Evolutionary conservation across 176 grass and related monocot genomes (phyloP).

Genomic region (Zizania latifolia): DNA sequence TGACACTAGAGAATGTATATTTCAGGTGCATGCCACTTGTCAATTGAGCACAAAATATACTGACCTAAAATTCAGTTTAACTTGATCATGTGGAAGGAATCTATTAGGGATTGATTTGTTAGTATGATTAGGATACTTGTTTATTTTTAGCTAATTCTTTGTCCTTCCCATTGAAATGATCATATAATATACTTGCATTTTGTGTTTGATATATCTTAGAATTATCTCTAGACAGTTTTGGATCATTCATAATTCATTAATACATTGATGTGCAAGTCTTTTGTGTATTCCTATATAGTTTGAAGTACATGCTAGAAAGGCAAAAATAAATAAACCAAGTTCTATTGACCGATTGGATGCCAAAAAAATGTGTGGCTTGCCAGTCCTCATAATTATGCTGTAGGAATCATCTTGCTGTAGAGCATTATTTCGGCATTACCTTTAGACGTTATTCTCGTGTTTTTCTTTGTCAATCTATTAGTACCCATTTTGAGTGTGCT

Average conservation of each 20-base stretch:
- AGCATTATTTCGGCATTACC: not conserved
- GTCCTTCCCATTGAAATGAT: not conserved
- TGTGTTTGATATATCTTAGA: not conserved
- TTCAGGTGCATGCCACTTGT: not conserved
- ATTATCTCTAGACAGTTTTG: not conserved
- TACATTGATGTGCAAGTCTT: not conserved
- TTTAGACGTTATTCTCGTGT: not conserved
- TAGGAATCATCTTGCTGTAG: not conserved
- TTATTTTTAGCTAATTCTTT: not conserved
- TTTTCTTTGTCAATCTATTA: constrained; percentile 3
- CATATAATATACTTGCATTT: not conserved
- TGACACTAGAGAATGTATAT: not conserved
- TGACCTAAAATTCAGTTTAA: not conserved
- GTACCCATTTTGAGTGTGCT: not conserved
- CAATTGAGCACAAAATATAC: not conserved
- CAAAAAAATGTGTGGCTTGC: not conserved
- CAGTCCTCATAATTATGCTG: not conserved
- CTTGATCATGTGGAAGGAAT: constrained; percentile 5
- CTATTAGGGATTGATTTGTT: not conserved
- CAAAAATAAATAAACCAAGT: not conserved
- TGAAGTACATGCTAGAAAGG: not conserved
- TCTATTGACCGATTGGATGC: not conserved
- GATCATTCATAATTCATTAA: not conserved
- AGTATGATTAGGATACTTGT: not conserved
- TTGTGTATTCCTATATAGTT: not conserved